Evolutionary conservation across 345 rosid genomes (phyloP).

Genomic region (Brassica juncea): DNA sequence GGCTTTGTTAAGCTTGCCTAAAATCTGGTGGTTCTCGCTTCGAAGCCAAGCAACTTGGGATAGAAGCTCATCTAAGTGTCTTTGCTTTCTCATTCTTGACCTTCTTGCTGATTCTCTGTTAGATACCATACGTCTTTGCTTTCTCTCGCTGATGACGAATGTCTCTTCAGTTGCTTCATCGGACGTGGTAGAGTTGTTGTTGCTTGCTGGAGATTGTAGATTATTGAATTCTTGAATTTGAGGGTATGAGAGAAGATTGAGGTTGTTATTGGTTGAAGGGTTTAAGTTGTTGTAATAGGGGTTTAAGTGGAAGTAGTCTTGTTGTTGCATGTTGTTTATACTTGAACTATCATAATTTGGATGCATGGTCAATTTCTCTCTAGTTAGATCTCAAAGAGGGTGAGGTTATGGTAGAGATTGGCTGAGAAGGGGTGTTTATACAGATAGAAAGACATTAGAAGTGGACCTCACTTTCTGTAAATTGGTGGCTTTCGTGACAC

Average conservation of each 20-base stretch:
- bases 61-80: slow-evolving; percentile 93
- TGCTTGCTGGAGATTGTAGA: slow-evolving; percentile 57
- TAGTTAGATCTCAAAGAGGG: slow-evolving; percentile 26
- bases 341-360: slow-evolving; percentile 52
- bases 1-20: slow-evolving; percentile 69
- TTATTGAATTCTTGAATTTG: slow-evolving; percentile 43
- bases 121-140: slow-evolving; percentile 92
- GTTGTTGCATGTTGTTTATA: slow-evolving; percentile 40
- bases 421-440: slow-evolving; percentile 39
- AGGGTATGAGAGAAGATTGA: slow-evolving; percentile 40
- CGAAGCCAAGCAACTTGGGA: slow-evolving; percentile 86
- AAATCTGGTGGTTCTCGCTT: slow-evolving; percentile 77
- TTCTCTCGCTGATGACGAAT: slow-evolving; percentile 73
- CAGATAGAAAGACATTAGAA: slow-evolving; percentile 48
- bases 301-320: slow-evolving; percentile 46
- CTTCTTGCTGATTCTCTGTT: slow-evolving; percentile 92
- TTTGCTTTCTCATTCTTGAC: slow-evolving; percentile 95
- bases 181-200: slow-evolving; percentile 78
- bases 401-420: slow-evolving; percentile 36
- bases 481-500: slow-evolving; percentile 36
- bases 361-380: slow-evolving; percentile 29
- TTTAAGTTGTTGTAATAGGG: slow-evolving; percentile 43
- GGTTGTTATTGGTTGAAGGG: slow-evolving; percentile 39
- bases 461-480: slow-evolving; percentile 47
- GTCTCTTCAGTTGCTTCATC: slow-evolving; percentile 80